Base-by-base conservation (phyloP, 257 asterid species). In the Solanum paucissectum region DNA sequence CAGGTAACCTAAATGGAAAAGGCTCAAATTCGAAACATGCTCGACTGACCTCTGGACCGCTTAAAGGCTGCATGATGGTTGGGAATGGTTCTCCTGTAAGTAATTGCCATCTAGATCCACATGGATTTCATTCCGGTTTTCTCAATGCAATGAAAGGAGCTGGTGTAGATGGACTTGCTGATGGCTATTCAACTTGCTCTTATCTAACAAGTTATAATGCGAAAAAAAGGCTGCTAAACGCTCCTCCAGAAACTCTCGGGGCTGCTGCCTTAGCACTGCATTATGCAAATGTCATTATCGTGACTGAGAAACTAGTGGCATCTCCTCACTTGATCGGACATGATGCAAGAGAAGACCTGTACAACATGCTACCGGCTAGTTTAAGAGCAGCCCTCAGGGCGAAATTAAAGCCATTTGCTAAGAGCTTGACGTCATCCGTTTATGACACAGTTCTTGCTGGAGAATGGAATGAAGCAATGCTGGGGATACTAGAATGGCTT, bases 281-380 rank as follows among this genome's bases (percentile, higher is more conserved):
- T 89, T 96, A 96, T 71, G 97, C 98, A 33, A 96, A 96, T 81
- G 91, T 96, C 23, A 92, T 96, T 68, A 92, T 96, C 49, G 93
- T 95, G 81, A 93, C 94, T 10, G 99, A 96, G 95, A 96, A 94
- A 90, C 90, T 95, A 52, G 96, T 91, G 88, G 94, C 93, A 1
- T 83, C 98, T 27, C 98, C 99, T 76, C 98, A 94, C 91, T 88
- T 94, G 93, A 95, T 96, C 6, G 98, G 98, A 6, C 94, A 94
- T 66, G 99, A 96, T 86, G 98, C 98, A 16, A 92, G 99, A 83
- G 94, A 91, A 38, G 98, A 96, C 88, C 89, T 96, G 18, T 96
- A 96, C 94, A 94, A 71, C 87, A 96, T 96, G 99, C 79, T 96
- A 81, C 99, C 99, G 3, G 91, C 95, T 44, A 90, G 94, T 90